These are phyloP conservation scores for Parasitella parasitica DNA, from an alignment of 371 early-diverging fungal species.

Conservation along the genomic window DNA sequence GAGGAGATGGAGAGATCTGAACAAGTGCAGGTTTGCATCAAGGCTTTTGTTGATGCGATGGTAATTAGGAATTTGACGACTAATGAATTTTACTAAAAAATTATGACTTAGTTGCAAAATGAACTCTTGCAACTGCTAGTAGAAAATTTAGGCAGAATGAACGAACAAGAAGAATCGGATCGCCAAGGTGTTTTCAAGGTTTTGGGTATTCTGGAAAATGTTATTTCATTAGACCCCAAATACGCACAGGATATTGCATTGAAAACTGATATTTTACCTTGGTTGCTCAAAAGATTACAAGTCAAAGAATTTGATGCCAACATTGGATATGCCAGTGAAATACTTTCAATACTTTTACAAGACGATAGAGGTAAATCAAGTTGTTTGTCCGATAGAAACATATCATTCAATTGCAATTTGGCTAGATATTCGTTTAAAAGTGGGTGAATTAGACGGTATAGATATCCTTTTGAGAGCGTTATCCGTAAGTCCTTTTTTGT, in stretches of 20 bases:
- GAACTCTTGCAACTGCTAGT: constrained; percentile 77
- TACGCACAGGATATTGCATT: constrained; percentile 65
- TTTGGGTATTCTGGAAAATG: constrained; percentile 84
- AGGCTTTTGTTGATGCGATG: constrained; percentile 67
- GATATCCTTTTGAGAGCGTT: constrained; percentile 70
- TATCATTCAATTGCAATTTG: neutral
- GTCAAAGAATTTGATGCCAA: constrained; percentile 70
- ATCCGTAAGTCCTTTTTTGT: constrained; percentile 35
- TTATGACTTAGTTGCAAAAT: constrained; percentile 54
- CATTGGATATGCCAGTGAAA: constrained; percentile 83
- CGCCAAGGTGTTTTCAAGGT: constrained; percentile 86
- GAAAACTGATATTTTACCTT: constrained; percentile 67
- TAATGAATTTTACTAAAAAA: too few species aligned
- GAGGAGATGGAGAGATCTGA: constrained; percentile 64
- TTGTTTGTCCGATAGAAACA: neutral
- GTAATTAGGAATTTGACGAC: constrained; percentile 35
- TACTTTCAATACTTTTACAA: constrained; percentile 84
- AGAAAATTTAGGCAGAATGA: constrained; percentile 74
- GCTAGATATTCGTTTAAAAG: constrained; percentile 62
- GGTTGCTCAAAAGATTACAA: constrained; percentile 71
- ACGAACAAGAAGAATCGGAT: constrained; percentile 80
- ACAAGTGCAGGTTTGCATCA: constrained; percentile 66
- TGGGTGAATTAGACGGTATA: constrained; percentile 68
- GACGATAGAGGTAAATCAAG: constrained; percentile 51
- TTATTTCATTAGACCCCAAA: constrained; percentile 71